phyloP scores from a whole-genome alignment of 2,329 filamentous ascomycete genomes.

The Spiromastix sp. region DNA sequence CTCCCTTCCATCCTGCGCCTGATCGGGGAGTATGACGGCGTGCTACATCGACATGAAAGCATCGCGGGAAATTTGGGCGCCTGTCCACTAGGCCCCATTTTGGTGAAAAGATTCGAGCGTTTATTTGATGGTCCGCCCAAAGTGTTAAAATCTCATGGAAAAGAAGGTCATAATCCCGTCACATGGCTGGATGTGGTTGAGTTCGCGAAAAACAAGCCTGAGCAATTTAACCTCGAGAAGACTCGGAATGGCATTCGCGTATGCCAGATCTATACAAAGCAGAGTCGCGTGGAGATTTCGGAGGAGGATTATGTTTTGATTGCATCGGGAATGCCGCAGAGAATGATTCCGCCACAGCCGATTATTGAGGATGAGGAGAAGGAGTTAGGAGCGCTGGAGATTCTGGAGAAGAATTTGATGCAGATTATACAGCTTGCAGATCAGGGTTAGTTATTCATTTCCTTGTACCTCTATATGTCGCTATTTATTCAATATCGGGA shows the following conservation, averaged over 20 bases:
- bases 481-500: slow-evolving; percentile 1
- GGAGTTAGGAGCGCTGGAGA: slow-evolving; percentile 73
- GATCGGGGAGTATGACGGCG: slow-evolving; percentile 73
- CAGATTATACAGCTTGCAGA: slow-evolving; percentile 73
- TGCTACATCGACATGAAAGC: slow-evolving; percentile 75
- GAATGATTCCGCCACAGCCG: slow-evolving; percentile 69
- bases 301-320: slow-evolving; percentile 84
- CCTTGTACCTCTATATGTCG: neutral
- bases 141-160: slow-evolving; percentile 52
- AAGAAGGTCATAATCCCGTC: slow-evolving; percentile 50
- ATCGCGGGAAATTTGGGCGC: slow-evolving; percentile 77
- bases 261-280: slow-evolving; percentile 75
- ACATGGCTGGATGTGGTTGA: slow-evolving; percentile 80
- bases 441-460: slow-evolving; percentile 44
- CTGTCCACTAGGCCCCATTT: slow-evolving; percentile 67
- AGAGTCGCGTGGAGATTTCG: slow-evolving; percentile 70
- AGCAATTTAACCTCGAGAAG: slow-evolving; percentile 64
- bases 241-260: slow-evolving; percentile 58
- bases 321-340: slow-evolving; percentile 69
- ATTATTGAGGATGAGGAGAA: slow-evolving; percentile 79
- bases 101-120: slow-evolving; percentile 77
- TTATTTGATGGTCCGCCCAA: slow-evolving; percentile 74
- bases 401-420: slow-evolving; percentile 66
- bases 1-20: slow-evolving; percentile 63
- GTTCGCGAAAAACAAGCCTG: slow-evolving; percentile 69